Conservation (phyloP, 208 protist species). For the Crithidia brevicula region DNA sequence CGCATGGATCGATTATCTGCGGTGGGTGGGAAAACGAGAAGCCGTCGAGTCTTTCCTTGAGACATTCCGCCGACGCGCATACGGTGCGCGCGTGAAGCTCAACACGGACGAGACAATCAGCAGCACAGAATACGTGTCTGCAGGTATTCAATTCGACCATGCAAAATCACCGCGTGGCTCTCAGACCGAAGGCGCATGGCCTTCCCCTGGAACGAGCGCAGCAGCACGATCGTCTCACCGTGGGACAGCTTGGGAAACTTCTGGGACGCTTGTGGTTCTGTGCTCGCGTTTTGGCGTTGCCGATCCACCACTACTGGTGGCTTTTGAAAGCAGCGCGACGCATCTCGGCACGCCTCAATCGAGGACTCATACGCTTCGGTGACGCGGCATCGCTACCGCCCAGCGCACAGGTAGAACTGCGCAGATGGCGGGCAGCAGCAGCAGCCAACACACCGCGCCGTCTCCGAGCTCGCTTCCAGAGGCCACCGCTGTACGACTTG, state of each 20-base stretch:
- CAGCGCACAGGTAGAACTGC: neutral
- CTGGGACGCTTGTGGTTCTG: neutral
- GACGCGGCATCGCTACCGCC: neutral
- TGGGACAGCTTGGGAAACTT: neutral
- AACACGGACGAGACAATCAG: neutral
- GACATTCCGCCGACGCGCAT: neutral
- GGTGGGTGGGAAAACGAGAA: neutral
- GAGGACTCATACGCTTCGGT: neutral
- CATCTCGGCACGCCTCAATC: neutral
- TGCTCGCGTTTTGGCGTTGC: neutral
- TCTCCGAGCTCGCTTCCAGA: no score
- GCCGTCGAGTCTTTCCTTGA: neutral
- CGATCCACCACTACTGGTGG: neutral
- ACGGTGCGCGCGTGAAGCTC: neutral
- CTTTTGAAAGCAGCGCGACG: neutral
- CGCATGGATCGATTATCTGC: no score
- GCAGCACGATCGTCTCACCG: neutral
- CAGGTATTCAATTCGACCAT: neutral
- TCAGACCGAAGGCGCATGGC: neutral
- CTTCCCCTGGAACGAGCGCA: neutral
- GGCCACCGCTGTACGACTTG: no score
- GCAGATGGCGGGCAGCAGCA: no score
- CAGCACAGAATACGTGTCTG: neutral
- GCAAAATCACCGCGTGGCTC: neutral
- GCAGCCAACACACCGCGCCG: no score